Evolutionary conservation across 768 basidiomycete genomes (phyloP), one percentile per base, ranked within the genome.

Genomic region (Gloeostereum incarnatum): DNA sequence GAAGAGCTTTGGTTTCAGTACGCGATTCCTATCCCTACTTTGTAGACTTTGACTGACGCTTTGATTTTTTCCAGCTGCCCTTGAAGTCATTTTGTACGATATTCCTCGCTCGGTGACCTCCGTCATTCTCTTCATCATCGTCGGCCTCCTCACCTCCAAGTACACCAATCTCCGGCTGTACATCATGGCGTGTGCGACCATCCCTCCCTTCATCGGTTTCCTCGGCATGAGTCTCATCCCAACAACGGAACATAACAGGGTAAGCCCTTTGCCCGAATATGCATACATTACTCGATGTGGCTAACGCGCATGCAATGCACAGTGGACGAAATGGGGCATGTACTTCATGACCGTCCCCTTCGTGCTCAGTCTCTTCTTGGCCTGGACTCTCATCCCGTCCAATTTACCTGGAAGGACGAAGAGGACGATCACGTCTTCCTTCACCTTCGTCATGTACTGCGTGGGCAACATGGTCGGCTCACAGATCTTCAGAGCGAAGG

Each of bases 331-430:
- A 27, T 43, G 42, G 42, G 42, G 42, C 32, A 39, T 38, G 42
- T 43, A 34, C 24, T 43, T 42, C 8, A 42, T 42, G 27, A 42
- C 29, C n/a, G 37, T 43, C 23, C 31, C 42, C 16, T 43, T 43
- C 30, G 38, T 39, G 22, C 32, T 43, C 21, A 22, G 29, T 31
- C 33, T 43, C 5, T 43, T 43, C 32, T 29, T 43, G 38, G 42
- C 31, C 7, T 43, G 42, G 42, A 43, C 42, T 2, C 31, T 47
- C 26, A 40, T 44, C 14, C 45, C 45, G 1, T 21, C 43, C 17
- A 44, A 47, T 25, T 4, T 41, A 10, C 41, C 45, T 21, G 45
- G 45, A 19, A 22, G 45, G 20, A 47, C 45, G 9, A 47, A 47
- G 27, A 43, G 42, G 27, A 41, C 42, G 10, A 35, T 47, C n/a